Evolutionary conservation across 2,329 filamentous ascomycete genomes (phyloP).

Genomic region (Karstenula rhodostoma): DNA sequence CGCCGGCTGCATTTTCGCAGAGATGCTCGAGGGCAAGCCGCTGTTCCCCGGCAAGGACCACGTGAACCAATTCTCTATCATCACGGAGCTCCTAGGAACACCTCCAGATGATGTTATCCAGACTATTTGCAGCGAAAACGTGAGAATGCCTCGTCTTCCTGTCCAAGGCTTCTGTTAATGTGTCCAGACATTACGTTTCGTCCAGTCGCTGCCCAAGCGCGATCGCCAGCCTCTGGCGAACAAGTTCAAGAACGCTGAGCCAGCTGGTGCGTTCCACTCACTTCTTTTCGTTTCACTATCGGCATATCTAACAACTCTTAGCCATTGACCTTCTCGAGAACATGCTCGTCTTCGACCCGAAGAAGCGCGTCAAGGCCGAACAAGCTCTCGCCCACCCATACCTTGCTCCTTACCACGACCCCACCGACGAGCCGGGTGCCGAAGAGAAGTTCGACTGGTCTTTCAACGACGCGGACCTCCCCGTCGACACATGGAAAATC

Average conservation of each 20-base stretch:
- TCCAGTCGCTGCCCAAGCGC: slow-evolving; percentile 94
- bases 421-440: slow-evolving; percentile 92
- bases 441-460: slow-evolving; percentile 99
- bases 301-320: slow-evolving; percentile 44
- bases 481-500: slow-evolving; percentile 99
- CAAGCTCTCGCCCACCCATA: slow-evolving; percentile 92
- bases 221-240: slow-evolving; percentile 84
- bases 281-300: neutral
- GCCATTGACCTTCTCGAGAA: slow-evolving; percentile 93
- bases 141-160: slow-evolving; percentile 50
- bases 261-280: slow-evolving; percentile 68
- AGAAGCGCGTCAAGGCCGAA: slow-evolving; percentile 87
- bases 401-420: slow-evolving; percentile 95
- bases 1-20: slow-evolving; percentile 97
- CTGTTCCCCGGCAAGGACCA: slow-evolving; percentile 99
- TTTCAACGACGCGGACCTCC: slow-evolving; percentile 97
- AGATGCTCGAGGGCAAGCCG: slow-evolving; percentile 99
- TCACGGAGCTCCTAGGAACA: slow-evolving; percentile 94
- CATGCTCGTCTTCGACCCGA: slow-evolving; percentile 99
- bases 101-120: slow-evolving; percentile 98
- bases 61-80: slow-evolving; percentile 99
- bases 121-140: slow-evolving; percentile 98
- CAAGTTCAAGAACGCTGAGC: slow-evolving; percentile 96
- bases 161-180: slow-evolving; percentile 27
- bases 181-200: slow-evolving; percentile 86